A percentile compares a stretch with the other conserved stretches of the same genome.
Evolutionary conservation across 148 eudicot genomes (phyloP).

Genomic region (Silene latifolia): DNA sequence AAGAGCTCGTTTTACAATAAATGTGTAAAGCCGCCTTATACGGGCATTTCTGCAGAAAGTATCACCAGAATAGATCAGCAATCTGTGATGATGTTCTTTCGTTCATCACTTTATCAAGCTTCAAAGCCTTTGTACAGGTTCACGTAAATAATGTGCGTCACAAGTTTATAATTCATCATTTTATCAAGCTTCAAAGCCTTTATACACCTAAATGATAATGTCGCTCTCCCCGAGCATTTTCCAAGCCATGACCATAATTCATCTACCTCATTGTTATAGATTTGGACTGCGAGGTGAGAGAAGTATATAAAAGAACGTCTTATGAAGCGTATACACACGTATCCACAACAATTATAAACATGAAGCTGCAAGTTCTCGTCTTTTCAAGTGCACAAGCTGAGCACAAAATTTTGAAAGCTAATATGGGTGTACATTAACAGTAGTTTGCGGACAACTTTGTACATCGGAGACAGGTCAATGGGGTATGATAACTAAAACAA

Average conservation of each 20-base stretch:
- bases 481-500: not conserved
- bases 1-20: too few relatives aligned
- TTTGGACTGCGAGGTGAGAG: too few relatives aligned
- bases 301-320: too few relatives aligned
- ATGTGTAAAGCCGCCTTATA: too few relatives aligned
- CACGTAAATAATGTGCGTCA: too few relatives aligned
- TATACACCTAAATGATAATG: not conserved
- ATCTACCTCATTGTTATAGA: not conserved
- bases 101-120: too few relatives aligned
- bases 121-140: too few relatives aligned
- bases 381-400: not conserved
- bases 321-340: not conserved
- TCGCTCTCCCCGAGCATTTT: not conserved
- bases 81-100: too few relatives aligned
- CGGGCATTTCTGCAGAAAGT: too few relatives aligned
- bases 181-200: too few relatives aligned
- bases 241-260: not conserved
- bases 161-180: too few relatives aligned
- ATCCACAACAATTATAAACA: not conserved
- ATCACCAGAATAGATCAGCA: too few relatives aligned
- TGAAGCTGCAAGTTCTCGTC: not conserved
- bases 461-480: not conserved
- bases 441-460: slow-evolving; percentile 6
- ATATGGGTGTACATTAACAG: not conserved
- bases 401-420: slow-evolving; percentile 1